Evolutionary conservation across 371 early-diverging fungal species (phyloP), one percentile per base, ranked within the genome.

Genomic region (Mortierella sp.): DNA sequence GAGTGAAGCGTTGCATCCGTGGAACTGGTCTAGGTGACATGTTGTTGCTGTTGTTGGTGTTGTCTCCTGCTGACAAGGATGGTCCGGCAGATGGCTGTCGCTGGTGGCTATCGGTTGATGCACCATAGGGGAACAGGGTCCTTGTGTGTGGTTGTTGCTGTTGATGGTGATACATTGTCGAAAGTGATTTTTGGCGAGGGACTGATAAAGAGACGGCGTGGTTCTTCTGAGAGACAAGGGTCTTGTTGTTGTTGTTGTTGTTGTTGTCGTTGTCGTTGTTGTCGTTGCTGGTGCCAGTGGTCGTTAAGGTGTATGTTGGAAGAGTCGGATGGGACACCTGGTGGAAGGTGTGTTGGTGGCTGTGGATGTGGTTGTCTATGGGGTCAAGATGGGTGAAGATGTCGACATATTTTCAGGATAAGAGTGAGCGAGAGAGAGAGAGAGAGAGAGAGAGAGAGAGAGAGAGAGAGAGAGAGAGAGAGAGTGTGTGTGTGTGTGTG

Each of bases 1-100:
- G 53, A 19, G 74, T 71, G 61, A 79, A 79, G 29, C 79, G 74
- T 39, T 67, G 79, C 70, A 79, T 74, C 55, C 39, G 48, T 41
- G 68, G 39, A 1, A 10, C 55, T 16, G 26, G 55, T 31, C 31
- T 55, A 13, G 55, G 31, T 55, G 31, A 4, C 11, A 19, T 11
- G 52, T 31, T 45, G 68, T 37, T 9, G 14, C 24, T 50, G 22
- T 16, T 13, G 70, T 29, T 16, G 19, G 24, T 22, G 43, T 37
- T 31, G 40, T 16, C 22, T 52, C 29, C n/a, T n/a, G n/a, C n/a
- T n/a, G n/a, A n/a, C n/a, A n/a, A n/a, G n/a, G n/a, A n/a, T n/a
- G n/a, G n/a, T n/a, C n/a, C n/a, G n/a, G n/a, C n/a, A n/a, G n/a
- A n/a, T n/a, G n/a, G n/a, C n/a, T n/a, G n/a, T n/a, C n/a, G n/a